Conservation (phyloP, 163 green algal genomes). For the Trebouxiophyceae sp. region DNA sequence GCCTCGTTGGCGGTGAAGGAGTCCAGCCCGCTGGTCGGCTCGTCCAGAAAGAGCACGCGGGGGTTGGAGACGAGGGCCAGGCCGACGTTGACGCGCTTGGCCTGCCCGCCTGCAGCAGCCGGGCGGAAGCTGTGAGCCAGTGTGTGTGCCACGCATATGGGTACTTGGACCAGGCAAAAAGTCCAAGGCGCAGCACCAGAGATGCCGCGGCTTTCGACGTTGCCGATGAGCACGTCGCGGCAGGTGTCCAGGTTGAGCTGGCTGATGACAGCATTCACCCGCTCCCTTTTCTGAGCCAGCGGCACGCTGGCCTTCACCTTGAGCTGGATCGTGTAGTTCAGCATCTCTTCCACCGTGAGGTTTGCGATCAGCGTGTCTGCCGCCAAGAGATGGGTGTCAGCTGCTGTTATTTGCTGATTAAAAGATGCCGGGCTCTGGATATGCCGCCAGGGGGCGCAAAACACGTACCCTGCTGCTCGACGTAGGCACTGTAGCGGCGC, state of each 20-base stretch:
- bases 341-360: slow-evolving; percentile 55
- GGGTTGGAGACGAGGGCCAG: slow-evolving; percentile 55
- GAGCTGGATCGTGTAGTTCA: slow-evolving; percentile 79
- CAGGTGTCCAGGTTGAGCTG: slow-evolving; percentile 49
- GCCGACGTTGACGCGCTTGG: slow-evolving; percentile 45
- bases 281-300: slow-evolving; percentile 32
- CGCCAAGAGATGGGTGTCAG: background rate
- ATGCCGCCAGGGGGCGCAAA: too few species aligned
- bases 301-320: slow-evolving; percentile 45
- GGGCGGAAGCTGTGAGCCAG: background rate
- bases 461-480: slow-evolving; percentile 58
- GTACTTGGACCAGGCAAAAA: background rate
- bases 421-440: too few species aligned
- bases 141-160: background rate
- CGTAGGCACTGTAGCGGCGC: slow-evolving; percentile 33
- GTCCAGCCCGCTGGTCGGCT: slow-evolving; percentile 59
- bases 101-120: slow-evolving; percentile 21
- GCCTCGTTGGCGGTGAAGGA: slow-evolving; percentile 58
- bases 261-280: slow-evolving; percentile 47
- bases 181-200: slow-evolving; percentile 1
- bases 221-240: slow-evolving; percentile 57
- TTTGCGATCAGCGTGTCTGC: slow-evolving; percentile 24
- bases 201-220: slow-evolving; percentile 35
- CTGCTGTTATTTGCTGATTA: too few species aligned
- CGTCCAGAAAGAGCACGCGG: slow-evolving; percentile 59